phyloP scores from a whole-genome alignment of 2,329 filamentous ascomycete species.

The Colletotrichum sp. region DNA sequence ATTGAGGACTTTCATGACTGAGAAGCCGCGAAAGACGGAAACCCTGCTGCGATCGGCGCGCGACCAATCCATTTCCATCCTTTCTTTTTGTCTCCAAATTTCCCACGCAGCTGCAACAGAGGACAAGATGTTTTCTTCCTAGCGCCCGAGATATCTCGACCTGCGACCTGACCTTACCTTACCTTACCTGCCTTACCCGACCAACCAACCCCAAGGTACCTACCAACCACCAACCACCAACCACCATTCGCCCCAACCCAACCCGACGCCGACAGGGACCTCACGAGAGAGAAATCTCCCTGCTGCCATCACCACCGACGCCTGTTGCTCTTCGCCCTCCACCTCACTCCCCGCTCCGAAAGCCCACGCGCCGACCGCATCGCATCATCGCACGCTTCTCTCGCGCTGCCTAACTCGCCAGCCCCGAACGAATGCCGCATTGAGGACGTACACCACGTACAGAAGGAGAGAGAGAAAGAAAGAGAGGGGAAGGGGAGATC shows the following conservation, averaged over 20 bases:
- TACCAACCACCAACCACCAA: not conserved
- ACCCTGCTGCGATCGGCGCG: constrained; percentile 12
- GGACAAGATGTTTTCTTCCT: constrained; percentile 22
- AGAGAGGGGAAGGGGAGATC: not conserved
- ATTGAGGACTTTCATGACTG: not conserved
- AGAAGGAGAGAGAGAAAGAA: not conserved
- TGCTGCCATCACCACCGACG: not conserved
- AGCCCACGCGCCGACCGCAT: not conserved
- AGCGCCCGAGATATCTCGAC: not conserved
- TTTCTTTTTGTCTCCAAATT: constrained; percentile 20
- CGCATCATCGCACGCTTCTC: not conserved
- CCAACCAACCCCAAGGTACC: not conserved
- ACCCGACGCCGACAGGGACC: not conserved
- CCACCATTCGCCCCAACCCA: not conserved
- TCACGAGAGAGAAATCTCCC: not conserved
- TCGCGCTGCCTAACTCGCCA: not conserved
- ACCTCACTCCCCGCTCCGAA: not conserved
- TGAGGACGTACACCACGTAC: not conserved
- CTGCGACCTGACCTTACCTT: not conserved
- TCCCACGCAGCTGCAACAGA: constrained; percentile 12
- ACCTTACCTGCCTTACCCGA: not conserved
- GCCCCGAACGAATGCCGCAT: not conserved
- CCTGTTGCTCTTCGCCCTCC: not conserved
- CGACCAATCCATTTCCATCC: constrained; percentile 19
- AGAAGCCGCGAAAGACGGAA: not conserved